phyloP scores from a whole-genome alignment of 495 filamentous ascomycete genomes.

The Platismatia glauca region DNA sequence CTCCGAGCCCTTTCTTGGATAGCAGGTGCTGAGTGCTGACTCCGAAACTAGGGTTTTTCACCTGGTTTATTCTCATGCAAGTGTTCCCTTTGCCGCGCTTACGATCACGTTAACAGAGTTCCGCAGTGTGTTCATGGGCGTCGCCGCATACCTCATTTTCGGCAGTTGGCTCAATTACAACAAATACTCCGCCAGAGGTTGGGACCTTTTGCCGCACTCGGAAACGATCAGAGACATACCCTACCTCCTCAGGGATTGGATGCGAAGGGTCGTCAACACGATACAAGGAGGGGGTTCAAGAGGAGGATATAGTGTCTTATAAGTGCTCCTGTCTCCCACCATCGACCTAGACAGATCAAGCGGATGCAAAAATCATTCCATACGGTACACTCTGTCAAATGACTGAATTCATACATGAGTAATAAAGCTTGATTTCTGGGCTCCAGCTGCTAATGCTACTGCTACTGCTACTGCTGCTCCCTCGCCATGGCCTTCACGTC shows the following conservation, averaged over 20 bases:
- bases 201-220: constrained; percentile 89
- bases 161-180: constrained; percentile 99
- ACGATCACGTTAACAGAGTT: neutral
- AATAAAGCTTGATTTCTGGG: neutral
- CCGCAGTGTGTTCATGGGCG: constrained; percentile 68
- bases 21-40: neutral
- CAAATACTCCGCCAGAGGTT: constrained; percentile 86
- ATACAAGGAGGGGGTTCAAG: constrained; percentile 69
- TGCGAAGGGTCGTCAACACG: constrained; percentile 65
- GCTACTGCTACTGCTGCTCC: constrained; percentile 25
- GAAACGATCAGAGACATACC: constrained; percentile 88
- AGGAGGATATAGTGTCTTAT: constrained; percentile 76
- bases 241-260: constrained; percentile 86
- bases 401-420: neutral
- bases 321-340: constrained; percentile 7
- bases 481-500: constrained; percentile 43
- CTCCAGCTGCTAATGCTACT: neutral
- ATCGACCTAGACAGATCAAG: constrained; percentile 5
- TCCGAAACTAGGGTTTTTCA: constrained; percentile 59
- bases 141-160: constrained; percentile 91
- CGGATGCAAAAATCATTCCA: neutral
- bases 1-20: neutral
- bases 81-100: constrained; percentile 28
- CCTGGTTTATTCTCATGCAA: constrained; percentile 94
- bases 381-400: neutral